Evolutionary conservation across 768 basidiomycete species (phyloP).

Genomic region (Podaxis sp.): DNA sequence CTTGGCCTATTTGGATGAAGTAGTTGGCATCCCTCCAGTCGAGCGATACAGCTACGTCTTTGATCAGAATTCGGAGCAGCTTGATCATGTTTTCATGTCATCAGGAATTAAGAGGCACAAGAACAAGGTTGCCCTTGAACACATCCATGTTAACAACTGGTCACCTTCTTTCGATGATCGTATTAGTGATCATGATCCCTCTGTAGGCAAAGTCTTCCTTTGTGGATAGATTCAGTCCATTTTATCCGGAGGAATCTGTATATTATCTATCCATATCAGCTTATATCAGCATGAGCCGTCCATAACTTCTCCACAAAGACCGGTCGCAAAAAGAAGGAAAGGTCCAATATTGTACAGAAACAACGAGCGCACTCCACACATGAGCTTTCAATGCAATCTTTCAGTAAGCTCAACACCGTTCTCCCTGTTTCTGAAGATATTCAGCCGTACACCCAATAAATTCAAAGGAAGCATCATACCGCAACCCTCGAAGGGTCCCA

Average conservation of each 20-base stretch:
- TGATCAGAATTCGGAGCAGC: constrained; percentile 57
- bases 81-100: constrained; percentile 60
- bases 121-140: constrained; percentile 48
- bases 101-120: constrained; percentile 38
- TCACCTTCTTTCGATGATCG: constrained; percentile 38
- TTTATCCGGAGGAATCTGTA: not conserved
- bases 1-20: constrained; percentile 51
- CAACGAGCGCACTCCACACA: not conserved
- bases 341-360: not conserved
- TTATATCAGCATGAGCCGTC: not conserved
- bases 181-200: constrained; percentile 63
- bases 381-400: not conserved
- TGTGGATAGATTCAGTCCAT: constrained; percentile 31
- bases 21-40: constrained; percentile 42
- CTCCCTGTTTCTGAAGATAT: not conserved
- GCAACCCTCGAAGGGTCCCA: not conserved
- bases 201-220: constrained; percentile 48
- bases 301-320: not conserved
- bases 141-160: constrained; percentile 66
- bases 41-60: constrained; percentile 66
- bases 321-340: not conserved
- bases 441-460: not conserved
- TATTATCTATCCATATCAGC: not conserved
- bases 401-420: not conserved
- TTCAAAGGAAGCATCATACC: not conserved